Conservation (phyloP, 192 early-diverging fungal species). For the Coemansia sp. region DNA sequence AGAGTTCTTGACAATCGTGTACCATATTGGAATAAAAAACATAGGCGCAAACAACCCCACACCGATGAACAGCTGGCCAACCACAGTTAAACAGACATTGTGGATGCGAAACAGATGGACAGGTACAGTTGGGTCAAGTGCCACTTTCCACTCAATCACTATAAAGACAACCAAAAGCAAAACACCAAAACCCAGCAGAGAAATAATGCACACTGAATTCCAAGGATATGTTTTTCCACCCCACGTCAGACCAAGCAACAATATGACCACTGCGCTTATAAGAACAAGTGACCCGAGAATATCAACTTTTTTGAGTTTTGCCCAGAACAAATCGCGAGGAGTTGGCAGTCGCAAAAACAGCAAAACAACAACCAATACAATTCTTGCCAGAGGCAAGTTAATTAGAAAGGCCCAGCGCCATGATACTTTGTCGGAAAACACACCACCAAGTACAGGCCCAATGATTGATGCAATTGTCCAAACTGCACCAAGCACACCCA, state of each 20-base stretch:
- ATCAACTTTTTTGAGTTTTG: constrained; percentile 64
- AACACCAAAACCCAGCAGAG: constrained; percentile 55
- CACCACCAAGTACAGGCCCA: constrained; percentile 71
- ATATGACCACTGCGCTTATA: constrained; percentile 51
- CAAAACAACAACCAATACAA: constrained; percentile 41
- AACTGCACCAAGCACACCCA: constrained; percentile 58
- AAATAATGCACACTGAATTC: constrained; percentile 59
- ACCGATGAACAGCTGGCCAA: constrained; percentile 57
- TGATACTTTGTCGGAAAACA: constrained; percentile 61
- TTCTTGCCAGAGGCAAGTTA: constrained; percentile 48
- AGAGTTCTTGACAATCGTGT: constrained; percentile 59
- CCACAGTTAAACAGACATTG: constrained; percentile 58
- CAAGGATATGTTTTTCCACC: constrained; percentile 65
- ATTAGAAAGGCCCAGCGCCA: constrained; percentile 72
- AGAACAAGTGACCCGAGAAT: constrained; percentile 59
- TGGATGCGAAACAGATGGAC: constrained; percentile 55
- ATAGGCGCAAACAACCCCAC: constrained; percentile 39
- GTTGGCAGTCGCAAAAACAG: constrained; percentile 56
- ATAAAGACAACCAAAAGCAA: constrained; percentile 49
- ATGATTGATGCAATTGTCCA: constrained; percentile 63
- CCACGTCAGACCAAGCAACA: constrained; percentile 63
- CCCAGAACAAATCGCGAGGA: constrained; percentile 35
- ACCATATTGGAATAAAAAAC: constrained; percentile 61
- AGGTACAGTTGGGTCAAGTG: constrained; percentile 60
- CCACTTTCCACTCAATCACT: constrained; percentile 58